Percentiles rank a stretch among this genome's conserved stretches.
phyloP scores from a whole-genome alignment of 345 rosid species.

The Eucalyptus shirleyi region DNA sequence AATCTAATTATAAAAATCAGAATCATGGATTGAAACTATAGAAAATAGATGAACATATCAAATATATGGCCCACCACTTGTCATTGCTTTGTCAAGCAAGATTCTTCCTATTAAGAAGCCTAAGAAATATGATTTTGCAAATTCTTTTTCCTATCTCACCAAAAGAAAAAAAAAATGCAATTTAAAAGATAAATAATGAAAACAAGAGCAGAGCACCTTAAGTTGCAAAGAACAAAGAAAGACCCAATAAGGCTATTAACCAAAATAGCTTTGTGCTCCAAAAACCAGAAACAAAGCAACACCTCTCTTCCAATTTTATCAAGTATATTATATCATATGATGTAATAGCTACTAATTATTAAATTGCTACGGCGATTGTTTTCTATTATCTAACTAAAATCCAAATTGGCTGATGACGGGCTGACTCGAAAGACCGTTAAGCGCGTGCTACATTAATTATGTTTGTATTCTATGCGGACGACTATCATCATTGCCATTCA shows the following conservation, averaged over 20 bases:
- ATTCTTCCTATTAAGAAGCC: not conserved
- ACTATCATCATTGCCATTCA: not conserved
- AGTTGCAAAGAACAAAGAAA: not conserved
- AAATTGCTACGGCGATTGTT: not conserved
- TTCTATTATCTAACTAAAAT: not conserved
- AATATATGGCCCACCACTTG: not conserved
- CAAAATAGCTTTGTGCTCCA: not conserved
- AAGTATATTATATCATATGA: not conserved
- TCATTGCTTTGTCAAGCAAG: not conserved
- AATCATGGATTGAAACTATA: not conserved
- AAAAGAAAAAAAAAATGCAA: too few species aligned
- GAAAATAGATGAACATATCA: not conserved
- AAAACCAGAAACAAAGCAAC: not conserved
- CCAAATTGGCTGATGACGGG: not conserved
- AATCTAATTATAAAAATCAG: not conserved
- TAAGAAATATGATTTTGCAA: not conserved
- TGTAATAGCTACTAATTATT: not conserved
- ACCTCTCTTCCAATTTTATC: not conserved
- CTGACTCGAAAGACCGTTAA: not conserved
- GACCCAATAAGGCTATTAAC: not conserved
- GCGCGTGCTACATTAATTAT: not conserved
- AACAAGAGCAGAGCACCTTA: not conserved
- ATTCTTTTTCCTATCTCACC: not conserved
- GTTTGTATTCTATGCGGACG: not conserved
- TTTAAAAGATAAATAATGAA: not conserved